Conservation (phyloP, 306 rosid genomes). For the Rosa chinensis region DNA sequence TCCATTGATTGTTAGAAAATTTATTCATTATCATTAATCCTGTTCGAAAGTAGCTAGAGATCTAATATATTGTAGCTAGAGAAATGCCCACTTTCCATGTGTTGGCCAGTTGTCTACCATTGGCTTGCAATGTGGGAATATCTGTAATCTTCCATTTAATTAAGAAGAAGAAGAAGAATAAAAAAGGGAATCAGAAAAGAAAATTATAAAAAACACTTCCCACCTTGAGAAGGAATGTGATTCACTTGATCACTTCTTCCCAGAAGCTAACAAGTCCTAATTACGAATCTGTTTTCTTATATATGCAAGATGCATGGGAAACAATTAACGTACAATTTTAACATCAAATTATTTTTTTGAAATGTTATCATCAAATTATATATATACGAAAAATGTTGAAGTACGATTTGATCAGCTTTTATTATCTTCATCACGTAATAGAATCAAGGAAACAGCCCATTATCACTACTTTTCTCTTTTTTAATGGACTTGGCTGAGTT, state of each 20-base stretch:
- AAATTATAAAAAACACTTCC: conserved; percentile 19
- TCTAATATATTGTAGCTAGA: neutral
- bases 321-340: conserved; percentile 25
- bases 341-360: neutral
- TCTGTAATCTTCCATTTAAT: conserved; percentile 25
- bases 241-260: conserved; percentile 40
- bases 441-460: conserved; percentile 65
- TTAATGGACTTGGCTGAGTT: conserved; percentile 14
- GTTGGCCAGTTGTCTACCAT: conserved; percentile 50
- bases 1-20: conserved; percentile 10
- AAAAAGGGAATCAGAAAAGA: conserved; percentile 17
- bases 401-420: conserved; percentile 29
- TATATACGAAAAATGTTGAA: neutral
- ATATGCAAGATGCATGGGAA: conserved; percentile 32
- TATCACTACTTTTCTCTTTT: conserved; percentile 16
- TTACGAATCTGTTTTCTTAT: conserved; percentile 28
- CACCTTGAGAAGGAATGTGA: conserved; percentile 32
- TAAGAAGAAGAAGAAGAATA: neutral
- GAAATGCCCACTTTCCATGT: conserved; percentile 32
- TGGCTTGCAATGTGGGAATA: conserved; percentile 28
- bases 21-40: neutral
- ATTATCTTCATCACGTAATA: conserved; percentile 43
- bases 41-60: conserved; percentile 8
- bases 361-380: neutral
- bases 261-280: conserved; percentile 33